Percentiles rank a stretch among this genome's conserved stretches.
phyloP scores from a whole-genome alignment of 2,329 filamentous ascomycete genomes.

The Aaosphaeria arxii region DNA sequence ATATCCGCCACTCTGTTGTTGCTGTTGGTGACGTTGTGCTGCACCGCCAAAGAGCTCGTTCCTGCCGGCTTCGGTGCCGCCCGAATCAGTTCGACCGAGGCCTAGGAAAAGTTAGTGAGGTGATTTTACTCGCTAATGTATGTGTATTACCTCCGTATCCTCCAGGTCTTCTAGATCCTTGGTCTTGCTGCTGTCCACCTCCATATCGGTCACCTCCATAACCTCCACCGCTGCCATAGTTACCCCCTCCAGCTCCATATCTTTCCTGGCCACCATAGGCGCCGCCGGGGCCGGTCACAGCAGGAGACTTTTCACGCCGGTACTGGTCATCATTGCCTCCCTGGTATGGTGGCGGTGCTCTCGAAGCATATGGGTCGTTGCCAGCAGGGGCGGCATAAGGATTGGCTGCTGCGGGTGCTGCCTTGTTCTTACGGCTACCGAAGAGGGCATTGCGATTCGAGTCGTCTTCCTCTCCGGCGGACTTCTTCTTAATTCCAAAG shows the following conservation, averaged over 20 bases:
- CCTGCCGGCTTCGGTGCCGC: slow-evolving; percentile 54
- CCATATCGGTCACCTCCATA: slow-evolving; percentile 44
- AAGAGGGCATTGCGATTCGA: slow-evolving; percentile 59
- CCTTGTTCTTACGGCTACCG: slow-evolving; percentile 54
- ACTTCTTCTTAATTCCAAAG: slow-evolving; percentile 55
- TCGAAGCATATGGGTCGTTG: slow-evolving; percentile 52
- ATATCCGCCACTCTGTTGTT: slow-evolving; percentile 31
- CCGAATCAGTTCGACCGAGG: slow-evolving; percentile 48
- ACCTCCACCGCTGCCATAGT: slow-evolving; percentile 26
- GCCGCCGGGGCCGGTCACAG: slow-evolving; percentile 39
- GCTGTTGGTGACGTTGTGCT: slow-evolving; percentile 47
- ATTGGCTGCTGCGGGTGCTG: slow-evolving; percentile 47
- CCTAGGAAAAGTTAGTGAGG: slow-evolving; percentile 44
- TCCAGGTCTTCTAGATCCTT: slow-evolving; percentile 28
- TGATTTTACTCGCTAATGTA: slow-evolving; percentile 12
- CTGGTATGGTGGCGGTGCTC: slow-evolving; percentile 37
- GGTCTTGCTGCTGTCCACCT: slow-evolving; percentile 14
- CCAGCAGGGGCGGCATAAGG: slow-evolving; percentile 53
- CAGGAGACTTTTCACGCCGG: slow-evolving; percentile 43
- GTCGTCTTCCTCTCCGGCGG: slow-evolving; percentile 44
- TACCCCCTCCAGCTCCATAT: slow-evolving; percentile 27
- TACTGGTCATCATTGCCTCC: slow-evolving; percentile 27
- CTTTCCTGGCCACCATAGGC: slow-evolving; percentile 31
- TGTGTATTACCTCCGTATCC: slow-evolving; percentile 37
- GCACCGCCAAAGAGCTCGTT: slow-evolving; percentile 65